phyloP scores from a whole-genome alignment of 2,329 filamentous ascomycete genomes.

The Metarhizium album region DNA sequence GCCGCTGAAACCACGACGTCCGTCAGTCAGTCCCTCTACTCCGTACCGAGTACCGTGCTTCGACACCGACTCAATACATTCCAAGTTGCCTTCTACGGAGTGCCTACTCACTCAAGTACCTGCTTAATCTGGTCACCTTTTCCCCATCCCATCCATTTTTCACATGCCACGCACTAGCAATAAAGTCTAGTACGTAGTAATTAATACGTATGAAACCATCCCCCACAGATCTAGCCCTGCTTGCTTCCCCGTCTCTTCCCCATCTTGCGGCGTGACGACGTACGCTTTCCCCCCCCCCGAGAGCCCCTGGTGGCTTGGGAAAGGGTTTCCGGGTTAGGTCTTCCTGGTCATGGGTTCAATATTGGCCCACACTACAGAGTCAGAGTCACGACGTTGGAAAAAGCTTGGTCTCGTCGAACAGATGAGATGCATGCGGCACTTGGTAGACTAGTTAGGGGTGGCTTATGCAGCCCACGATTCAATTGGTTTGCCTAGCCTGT shows the following conservation, averaged over 20 bases:
- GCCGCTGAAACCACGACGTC: not conserved
- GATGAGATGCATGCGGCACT: not conserved
- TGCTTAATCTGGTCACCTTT: not conserved
- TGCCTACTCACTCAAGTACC: too few relatives aligned
- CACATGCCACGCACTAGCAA: not conserved
- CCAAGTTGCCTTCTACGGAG: too few relatives aligned
- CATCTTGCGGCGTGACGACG: too few relatives aligned
- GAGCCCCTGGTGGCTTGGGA: not conserved
- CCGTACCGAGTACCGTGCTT: too few relatives aligned
- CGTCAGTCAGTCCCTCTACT: too few relatives aligned
- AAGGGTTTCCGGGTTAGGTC: conserved; percentile 1
- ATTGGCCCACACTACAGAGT: not conserved
- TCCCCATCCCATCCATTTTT: not conserved
- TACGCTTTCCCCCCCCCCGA: not conserved
- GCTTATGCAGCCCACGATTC: not conserved
- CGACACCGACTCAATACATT: too few relatives aligned
- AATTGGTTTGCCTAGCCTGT: conserved; percentile 1
- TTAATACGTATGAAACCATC: too few relatives aligned
- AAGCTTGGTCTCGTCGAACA: not conserved
- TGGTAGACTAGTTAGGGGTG: not conserved
- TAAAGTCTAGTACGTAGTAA: not conserved
- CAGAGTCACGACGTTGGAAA: not conserved
- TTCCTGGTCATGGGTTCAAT: not conserved
- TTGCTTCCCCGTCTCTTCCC: not conserved
- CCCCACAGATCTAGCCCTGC: not conserved